phyloP scores from a whole-genome alignment of 192 early-diverging fungal genomes.

The Martensiomyces pterosporus region DNA sequence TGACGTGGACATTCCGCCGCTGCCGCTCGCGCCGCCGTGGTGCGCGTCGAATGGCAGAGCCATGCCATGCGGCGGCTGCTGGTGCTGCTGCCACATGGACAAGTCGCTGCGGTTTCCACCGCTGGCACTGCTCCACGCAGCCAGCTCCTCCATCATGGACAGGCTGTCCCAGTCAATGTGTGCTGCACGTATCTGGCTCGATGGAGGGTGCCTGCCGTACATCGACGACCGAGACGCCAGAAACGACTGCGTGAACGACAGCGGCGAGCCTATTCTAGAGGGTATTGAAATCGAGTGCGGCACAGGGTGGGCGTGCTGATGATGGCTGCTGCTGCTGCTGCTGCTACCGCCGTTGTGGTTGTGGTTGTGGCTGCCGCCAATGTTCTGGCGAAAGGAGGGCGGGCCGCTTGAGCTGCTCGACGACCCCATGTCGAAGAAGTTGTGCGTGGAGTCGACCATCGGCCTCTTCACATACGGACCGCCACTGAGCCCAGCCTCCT shows the following conservation, averaged over 20 bases:
- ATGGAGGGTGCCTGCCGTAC: constrained; percentile 44
- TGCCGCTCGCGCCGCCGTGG: constrained; percentile 1
- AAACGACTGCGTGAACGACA: constrained; percentile 48
- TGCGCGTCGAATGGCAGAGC: constrained; percentile 18
- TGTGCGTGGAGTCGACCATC: constrained; percentile 8
- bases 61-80: no score
- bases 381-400: constrained; percentile 7
- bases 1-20: no score
- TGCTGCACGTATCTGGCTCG: constrained; percentile 48
- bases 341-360: no score
- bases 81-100: constrained; percentile 27
- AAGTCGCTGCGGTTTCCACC: constrained; percentile 21
- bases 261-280: constrained; percentile 44
- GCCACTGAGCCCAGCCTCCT: not conserved
- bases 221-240: constrained; percentile 46
- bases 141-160: constrained; percentile 40
- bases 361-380: not conserved
- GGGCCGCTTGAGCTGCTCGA: constrained; percentile 30
- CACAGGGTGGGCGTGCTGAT: constrained; percentile 27
- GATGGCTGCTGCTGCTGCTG: constrained; percentile 15
- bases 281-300: constrained; percentile 47
- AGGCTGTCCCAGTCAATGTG: constrained; percentile 50
- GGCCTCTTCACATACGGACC: constrained; percentile 8
- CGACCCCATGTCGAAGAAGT: constrained; percentile 23
- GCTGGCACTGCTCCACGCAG: constrained; percentile 6